Evolutionary conservation across 2,329 filamentous ascomycete species (phyloP).

Genomic region (Phyllosticta citrichinensis): DNA sequence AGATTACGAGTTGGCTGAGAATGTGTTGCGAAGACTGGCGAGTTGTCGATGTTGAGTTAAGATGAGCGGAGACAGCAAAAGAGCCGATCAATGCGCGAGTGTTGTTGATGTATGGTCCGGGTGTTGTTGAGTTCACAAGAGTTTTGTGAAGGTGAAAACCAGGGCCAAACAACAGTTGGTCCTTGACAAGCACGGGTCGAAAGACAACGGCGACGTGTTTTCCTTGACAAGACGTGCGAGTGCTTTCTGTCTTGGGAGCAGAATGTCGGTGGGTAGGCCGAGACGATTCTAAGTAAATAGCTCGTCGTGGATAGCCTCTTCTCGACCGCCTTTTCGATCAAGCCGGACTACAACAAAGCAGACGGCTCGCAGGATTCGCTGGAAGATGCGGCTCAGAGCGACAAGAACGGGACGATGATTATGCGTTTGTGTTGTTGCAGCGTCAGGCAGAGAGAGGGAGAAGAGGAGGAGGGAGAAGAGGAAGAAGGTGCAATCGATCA

Average conservation of each 20-base stretch:
- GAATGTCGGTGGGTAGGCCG: slow-evolving; percentile 5
- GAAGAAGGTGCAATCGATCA: neutral
- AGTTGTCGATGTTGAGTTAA: neutral
- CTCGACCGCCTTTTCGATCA: neutral
- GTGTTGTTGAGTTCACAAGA: neutral
- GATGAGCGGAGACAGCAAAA: neutral
- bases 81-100: neutral
- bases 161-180: neutral
- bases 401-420: neutral
- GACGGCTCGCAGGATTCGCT: neutral
- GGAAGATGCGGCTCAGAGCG: neutral
- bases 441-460: neutral
- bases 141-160: neutral
- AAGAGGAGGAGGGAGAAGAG: no score
- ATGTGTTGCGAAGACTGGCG: neutral
- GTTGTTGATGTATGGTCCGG: neutral
- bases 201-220: neutral
- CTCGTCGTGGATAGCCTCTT: slow-evolving; percentile 7
- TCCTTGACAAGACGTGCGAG: neutral
- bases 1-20: neutral
- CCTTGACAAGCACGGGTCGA: neutral
- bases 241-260: neutral
- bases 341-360: neutral
- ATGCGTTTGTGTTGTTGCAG: neutral
- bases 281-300: slow-evolving; percentile 13